Evolutionary conservation across 106 monocot species (phyloP), one percentile per base, ranked within the genome.

Genomic region (Chionographis japonica): DNA sequence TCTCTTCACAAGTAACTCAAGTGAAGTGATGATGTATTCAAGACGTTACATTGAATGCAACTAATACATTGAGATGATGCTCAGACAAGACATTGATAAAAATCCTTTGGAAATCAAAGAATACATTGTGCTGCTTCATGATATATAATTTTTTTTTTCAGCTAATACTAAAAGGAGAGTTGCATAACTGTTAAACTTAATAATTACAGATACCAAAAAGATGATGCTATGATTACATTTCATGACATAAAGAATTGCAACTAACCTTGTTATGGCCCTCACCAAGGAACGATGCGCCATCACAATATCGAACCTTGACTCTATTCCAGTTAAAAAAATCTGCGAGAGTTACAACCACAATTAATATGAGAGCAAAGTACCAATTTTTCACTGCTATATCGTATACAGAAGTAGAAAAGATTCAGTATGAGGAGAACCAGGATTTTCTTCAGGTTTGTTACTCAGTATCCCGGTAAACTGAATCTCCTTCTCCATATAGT

Each of bases 251-350:
- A 12, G 38, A 38, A 35, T 17, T 65, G 36, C 27, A 36, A 75
- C 70, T 19, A 19, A 83, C 86, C 78, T 65, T 11, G 42, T 82
- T 50, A 50, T 71, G 54, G 55, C 68, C 59, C 52, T 86, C 86
- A 56, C 82, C 86, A 20, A 54, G 72, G 43, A 86, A 86, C 4
- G 86, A 86, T 75, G 60, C 86, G 66, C 86, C 82, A 73, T 86
- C 86, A 62, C 86, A 86, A 39, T 86, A 86, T 13, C 86, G 78
- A 58, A 86, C 63, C 37, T 79, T 82, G 27, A 86, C 82, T 82
- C 75, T 81, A 68, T 86, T 86, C 86, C 86, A 86, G 79, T 79
- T 86, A 53, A 73, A 84, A 35, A 84, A 80, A 35, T 84, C 80
- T 84, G 70, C 38, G 42, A 65, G 17, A 40, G 51, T 7, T 6